Conservation (phyloP, 257 asterid genomes). For the Ligustrum vulgare region DNA sequence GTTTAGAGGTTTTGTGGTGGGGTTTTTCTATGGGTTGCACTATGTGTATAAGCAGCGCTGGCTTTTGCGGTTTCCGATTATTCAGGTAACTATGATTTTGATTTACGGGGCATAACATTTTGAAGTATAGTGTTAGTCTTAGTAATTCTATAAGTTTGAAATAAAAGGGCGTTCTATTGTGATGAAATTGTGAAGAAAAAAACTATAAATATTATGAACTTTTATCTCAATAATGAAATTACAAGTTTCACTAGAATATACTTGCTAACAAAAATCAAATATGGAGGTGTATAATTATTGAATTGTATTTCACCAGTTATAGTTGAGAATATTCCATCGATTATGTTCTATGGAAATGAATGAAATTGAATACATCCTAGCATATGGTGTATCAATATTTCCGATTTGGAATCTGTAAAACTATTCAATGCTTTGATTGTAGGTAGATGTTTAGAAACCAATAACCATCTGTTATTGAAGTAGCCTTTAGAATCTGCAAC, state of each 20-base stretch:
- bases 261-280: background rate
- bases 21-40: constrained; percentile 62
- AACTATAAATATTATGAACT: background rate
- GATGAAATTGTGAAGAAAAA: background rate
- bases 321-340: background rate
- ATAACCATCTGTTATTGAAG: background rate
- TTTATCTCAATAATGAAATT: background rate
- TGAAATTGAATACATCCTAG: background rate
- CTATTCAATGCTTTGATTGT: background rate
- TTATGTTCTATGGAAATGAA: background rate
- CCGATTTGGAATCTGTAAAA: background rate
- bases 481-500: background rate
- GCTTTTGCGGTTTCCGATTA: constrained; percentile 80
- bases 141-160: background rate
- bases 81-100: constrained; percentile 59
- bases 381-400: background rate
- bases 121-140: background rate
- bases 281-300: background rate
- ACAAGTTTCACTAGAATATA: background rate
- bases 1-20: constrained; percentile 68
- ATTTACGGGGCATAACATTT: background rate
- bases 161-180: background rate
- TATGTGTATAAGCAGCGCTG: constrained; percentile 68
- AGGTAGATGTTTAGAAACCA: background rate
- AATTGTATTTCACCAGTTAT: background rate